Base-by-base conservation (phyloP, 208 protist genomes). In the Trypanosoma caninum region DNA sequence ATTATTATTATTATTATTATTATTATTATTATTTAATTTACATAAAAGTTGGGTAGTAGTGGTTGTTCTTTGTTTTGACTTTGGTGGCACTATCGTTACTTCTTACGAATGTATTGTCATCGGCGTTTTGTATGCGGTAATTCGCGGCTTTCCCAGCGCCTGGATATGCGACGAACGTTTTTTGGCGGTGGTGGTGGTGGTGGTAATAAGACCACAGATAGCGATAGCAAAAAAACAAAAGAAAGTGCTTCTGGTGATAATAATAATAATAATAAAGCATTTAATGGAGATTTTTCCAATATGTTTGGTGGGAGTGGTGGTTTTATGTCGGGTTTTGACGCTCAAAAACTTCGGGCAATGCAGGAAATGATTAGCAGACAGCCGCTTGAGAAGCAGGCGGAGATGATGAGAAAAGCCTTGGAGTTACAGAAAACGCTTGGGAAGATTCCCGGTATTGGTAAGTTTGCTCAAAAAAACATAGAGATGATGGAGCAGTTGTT, bases 351-450 rank as follows among this genome's bases (percentile, higher is more conserved):
- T 22, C 72, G 72, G 31, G 72, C 70, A 4, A 75, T 94, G 64
- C 82, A 90, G 54, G 80, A 95, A 22, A 58, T 95, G 56, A 84
- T 95, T 47, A 68, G 65, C 52, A 86, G 61, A 10, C 76, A 89
- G 56, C 69, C 89, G 0, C 80, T 82, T 14, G 85, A 95, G 33
- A 84, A 84, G 71, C 89, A 93, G 42, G 56, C 74, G 67, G 73
- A 95, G 67, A 69, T 95, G 69, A 79, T 95, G 78, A 73, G 86
- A 53, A 81, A 93, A 63, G 85, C 85, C 3, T 44, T 91, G 40
- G 78, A 90, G 42, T 78, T 95, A 51, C 89, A 93, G 55, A 87
- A 90, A 59, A 79, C 71, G 56, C 77, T 93, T 69, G 66, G 76
- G 25, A 91, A 89, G 59, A 73, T 93, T 4, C 85, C 85, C 0